Evolutionary conservation across 768 basidiomycete genomes (phyloP), one percentile per base, ranked within the genome.

Genomic region (Trametopsis cervina): DNA sequence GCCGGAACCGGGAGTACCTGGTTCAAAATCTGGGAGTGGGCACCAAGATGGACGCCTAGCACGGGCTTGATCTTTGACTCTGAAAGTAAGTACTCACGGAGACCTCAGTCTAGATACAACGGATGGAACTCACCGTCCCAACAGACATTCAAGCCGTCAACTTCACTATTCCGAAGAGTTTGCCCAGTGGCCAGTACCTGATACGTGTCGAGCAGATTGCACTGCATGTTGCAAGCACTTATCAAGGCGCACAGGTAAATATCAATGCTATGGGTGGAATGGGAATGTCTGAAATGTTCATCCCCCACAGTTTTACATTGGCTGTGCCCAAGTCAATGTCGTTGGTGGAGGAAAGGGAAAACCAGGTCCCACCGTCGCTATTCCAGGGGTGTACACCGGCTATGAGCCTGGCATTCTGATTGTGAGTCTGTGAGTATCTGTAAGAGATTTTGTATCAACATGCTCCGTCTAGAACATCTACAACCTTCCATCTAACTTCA

Each of bases 1-100:
- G 73, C 70, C 17, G 73, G 71, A 7, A 59, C 64, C 10, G 67
- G 67, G 13, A 65, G 58, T 46, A 69, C 66, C 13, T 72, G 69
- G 66, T 71, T 70, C 62, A 70, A 72, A 61, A 65, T 71, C 33
- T 70, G 69, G 64, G 65, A 73, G 55, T 44, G 57, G 45, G 24
- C 54, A 3, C 54, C 60, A 7, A 45, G 47, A 17, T 60, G 50
- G 35, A 61, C 54, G 18, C 39, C 39, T 18, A n/a, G 9, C 44
- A 58, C 50, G 42, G 60, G 27, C 40, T 56, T 62, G 40, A 57
- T 45, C 18, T 62, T 58, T 54, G 58, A 60, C 20, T 55, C 57
- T 10, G 42, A 52, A 33, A 57, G 60, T 57, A 27, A n/a, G n/a
- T n/a, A n/a, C n/a, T n/a, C n/a, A 51, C 23, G 0, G n/a, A 17